Base-by-base conservation (phyloP, 257 asterid species). In the Forsythia viridissima region DNA sequence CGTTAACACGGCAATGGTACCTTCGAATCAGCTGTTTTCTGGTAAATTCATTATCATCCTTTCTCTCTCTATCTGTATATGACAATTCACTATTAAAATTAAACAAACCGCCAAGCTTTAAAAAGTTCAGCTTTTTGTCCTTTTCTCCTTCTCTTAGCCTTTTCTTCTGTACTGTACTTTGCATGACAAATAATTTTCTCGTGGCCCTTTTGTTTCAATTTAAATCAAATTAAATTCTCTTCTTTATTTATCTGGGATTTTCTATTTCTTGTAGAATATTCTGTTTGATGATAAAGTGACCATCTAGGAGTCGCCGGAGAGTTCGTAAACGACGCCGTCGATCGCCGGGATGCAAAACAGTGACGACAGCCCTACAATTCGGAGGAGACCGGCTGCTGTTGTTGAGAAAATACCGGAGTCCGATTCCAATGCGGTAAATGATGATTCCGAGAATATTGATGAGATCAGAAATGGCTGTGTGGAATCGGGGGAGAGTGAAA, bases 261-360 rank as follows among this genome's bases (percentile, higher is more conserved):
- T 20, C 38, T 61, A 8, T 20, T 61, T 61, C 39, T 10, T 24
- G 13, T 61, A 61, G 69, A 61, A 61, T 61, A 8, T 61, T 24
- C 69, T 15, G 13, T 20, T 57, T 61, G 37, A 24, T 9, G 69
- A 21, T 61, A 20, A 61, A 77, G 86, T 90, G 97, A 84, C 91
- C 85, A 81, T 91, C 77, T 36, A 70, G 84, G 91, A 87, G 78
- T 73, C 88, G 88, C 88, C 94, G 88, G 90, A 88, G 81, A 72
- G 77, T 65, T 73, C 71, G 5, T 90, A 65, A 72, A 75, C 84
- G 42, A 73, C 82, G 73, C 72, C 88, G 72, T 77, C 86, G 43
- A 42, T 74, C 80, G 79, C 75, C 78, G 86, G 73, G 52, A 72
- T 40, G 78, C 80, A 37, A 73, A 72, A 21, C 40, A 24, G 75